Base-by-base conservation (phyloP, 768 basidiomycete genomes). In the Fomitopsis serialis region DNA sequence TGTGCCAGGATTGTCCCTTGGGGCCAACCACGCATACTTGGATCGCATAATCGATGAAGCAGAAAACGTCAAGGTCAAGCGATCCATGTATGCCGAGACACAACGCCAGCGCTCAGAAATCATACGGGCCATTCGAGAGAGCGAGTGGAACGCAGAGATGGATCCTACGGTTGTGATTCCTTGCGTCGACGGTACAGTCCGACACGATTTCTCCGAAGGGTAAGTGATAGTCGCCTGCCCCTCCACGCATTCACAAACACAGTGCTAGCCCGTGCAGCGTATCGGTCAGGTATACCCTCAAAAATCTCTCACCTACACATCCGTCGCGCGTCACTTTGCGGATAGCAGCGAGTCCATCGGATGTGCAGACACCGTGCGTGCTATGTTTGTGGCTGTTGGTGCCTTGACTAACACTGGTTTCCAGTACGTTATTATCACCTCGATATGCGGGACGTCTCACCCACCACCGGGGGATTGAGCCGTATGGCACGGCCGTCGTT, bases 41-140 rank as follows among this genome's bases (percentile, higher is more conserved):
- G 73, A 79, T 17, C 75, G 77, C 45, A 72, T 85, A 35, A 75
- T 93, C 5, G 75, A 80, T 45, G 74, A 78, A 19, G 78, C 80
- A 10, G 82, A 84, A 61, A 73, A 70, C 43, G 77, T 77, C 11
- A 89, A 89, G 68, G 77, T 76, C 22, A 88, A 84, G 55, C 79
- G 92, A 43, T 91, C 81, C 57, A 92, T 97, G 80, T 98, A 92
- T 63, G 92, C 91, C 21, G 92, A 98, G 72, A 96, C 93, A 4
- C 81, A 79, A 56, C 75, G 87, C 45, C 84, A 93, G 68, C 82
- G 82, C 63, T 66, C 68, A 58, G 81, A 83, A 48, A 70, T 95
- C 29, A 62, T 95, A 48, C 74, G 81, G 47, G 81, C 84, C 9
- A 77, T 97, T 40, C 74, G 81, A 34, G 68, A 73, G 3, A 85